phyloP scores from a whole-genome alignment of 208 protist genomes.

The Jaenimonas drosophilae region DNA sequence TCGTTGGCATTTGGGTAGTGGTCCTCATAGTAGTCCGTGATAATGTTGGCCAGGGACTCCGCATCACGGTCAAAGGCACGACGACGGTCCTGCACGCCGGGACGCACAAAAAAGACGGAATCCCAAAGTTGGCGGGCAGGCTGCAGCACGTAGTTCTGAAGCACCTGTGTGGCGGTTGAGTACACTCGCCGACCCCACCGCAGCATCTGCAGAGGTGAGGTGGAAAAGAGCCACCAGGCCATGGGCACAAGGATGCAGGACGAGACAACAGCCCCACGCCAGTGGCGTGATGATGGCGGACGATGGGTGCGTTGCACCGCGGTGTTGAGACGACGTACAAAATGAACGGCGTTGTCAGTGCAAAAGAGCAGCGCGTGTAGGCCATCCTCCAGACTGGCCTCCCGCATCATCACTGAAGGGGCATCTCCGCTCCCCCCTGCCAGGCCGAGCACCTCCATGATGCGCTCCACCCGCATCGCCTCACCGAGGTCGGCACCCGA shows the following conservation, averaged over 20 bases:
- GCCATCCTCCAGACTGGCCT: constrained; percentile 18
- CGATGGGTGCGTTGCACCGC: constrained; percentile 18
- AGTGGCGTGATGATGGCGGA: constrained; percentile 30
- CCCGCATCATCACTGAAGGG: no score
- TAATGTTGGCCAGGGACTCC: constrained; percentile 59
- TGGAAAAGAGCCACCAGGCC: constrained; percentile 31
- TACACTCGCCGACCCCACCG: constrained; percentile 5
- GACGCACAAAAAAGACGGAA: constrained; percentile 42
- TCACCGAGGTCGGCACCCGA: no score
- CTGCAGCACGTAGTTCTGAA: constrained; percentile 33
- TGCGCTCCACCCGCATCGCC: no score
- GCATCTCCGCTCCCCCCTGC: no score
- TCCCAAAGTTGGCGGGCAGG: constrained; percentile 30
- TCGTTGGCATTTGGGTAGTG: constrained; percentile 33
- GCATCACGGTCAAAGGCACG: constrained; percentile 41
- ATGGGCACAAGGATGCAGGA: constrained; percentile 11
- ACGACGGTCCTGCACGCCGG: constrained; percentile 51
- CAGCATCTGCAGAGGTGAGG: constrained; percentile 21
- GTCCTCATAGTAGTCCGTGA: constrained; percentile 70
- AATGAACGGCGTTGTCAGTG: constrained; percentile 9
- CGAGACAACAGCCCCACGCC: constrained; percentile 21
- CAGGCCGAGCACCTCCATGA: no score
- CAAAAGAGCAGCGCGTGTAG: constrained; percentile 19
- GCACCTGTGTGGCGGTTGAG: constrained; percentile 10
- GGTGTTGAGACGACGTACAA: constrained; percentile 14